phyloP scores from a whole-genome alignment of 108 stramenopile species.

The Phaeodactylum tricornutum region DNA sequence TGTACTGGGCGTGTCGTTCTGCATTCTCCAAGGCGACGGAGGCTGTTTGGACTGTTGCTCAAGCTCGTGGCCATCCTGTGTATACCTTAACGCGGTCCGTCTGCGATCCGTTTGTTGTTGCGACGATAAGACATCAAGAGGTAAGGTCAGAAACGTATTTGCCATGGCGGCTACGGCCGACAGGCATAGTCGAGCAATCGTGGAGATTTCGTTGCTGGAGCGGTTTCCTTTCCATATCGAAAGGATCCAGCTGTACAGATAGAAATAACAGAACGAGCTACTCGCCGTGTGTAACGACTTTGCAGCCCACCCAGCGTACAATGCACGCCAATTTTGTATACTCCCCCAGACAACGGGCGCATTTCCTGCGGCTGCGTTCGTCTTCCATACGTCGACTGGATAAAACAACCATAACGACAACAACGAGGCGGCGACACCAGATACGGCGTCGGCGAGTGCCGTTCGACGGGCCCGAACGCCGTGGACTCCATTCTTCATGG shows the following conservation, averaged over 20 bases:
- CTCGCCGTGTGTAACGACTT: constrained; percentile 75
- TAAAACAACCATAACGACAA: constrained; percentile 83
- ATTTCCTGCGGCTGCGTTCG: constrained; percentile 58
- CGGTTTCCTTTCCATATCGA: constrained; percentile 21
- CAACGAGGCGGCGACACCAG: constrained; percentile 70
- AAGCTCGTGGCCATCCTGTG: too few species aligned
- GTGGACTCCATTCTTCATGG: too few species aligned
- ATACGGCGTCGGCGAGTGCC: constrained; percentile 77
- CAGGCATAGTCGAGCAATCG: constrained; percentile 41
- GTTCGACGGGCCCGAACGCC: too few species aligned
- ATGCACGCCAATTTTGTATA: too few species aligned
- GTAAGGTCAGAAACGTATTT: constrained; percentile 81
- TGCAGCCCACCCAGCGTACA: too few species aligned
- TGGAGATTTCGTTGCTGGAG: neutral
- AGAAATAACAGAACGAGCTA: constrained; percentile 86
- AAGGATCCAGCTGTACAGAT: constrained; percentile 65
- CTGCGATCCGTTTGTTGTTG: constrained; percentile 42
- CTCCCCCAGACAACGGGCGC: too few species aligned
- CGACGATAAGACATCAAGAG: constrained; percentile 81
- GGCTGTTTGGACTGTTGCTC: too few species aligned
- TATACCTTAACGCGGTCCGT: too few species aligned
- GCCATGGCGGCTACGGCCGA: constrained; percentile 79
- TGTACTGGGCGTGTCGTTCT: too few species aligned
- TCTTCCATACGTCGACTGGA: constrained; percentile 84
- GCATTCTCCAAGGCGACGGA: too few species aligned